Base-by-base conservation (phyloP, 192 early-diverging fungal species). In the Glomus cerebriforme region DNA sequence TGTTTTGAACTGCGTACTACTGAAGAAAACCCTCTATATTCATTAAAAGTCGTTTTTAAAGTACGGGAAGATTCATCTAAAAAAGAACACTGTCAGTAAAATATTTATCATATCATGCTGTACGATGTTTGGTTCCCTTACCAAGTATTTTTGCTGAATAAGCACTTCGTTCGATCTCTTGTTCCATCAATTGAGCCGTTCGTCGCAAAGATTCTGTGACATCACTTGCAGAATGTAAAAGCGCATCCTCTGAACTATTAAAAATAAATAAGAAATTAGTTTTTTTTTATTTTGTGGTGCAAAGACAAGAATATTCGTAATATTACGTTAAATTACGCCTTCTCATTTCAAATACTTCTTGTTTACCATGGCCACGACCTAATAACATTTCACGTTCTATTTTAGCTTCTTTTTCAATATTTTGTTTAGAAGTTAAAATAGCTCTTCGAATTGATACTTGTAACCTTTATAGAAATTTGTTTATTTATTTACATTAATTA, bases 131-230 rank as follows among this genome's bases (percentile, higher is more conserved):
- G 47, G 26, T 15, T 7, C 34, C 35, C 76, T 71, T 81, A 91
- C 91, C 89, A 24, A 92, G 80, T 12, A 88, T 62, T 68, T 83
- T 88, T 22, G 86, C 84, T 10, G 87, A 87, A 60, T 87, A 83
- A 8, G 85, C 71, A 59, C 89, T 92, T 54, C 87, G 87, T 83
- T 90, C 91, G 7, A 93, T 78, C 72, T 93, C 92, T 80, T 89
- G 85, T 24, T 87, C 84, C 89, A 93, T 91, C 59, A 93, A 82
- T 59, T 85, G 82, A 6, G 86, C 84, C 0, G 91, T 92, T 39
- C 89, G 87, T 59, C 78, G 80, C 3, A 93, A 81, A 54, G 88
- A 81, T 24, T 87, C 85, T 27, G 91, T 93, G 10, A 90, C 87
- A 58, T 92, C 88, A 27, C 81, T 85, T 58, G 86, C 83, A 12